These are phyloP conservation scores for Gryganskiella cystojenkinii DNA, from an alignment of 192 early-diverging fungal genomes.

Conservation along the genomic window DNA sequence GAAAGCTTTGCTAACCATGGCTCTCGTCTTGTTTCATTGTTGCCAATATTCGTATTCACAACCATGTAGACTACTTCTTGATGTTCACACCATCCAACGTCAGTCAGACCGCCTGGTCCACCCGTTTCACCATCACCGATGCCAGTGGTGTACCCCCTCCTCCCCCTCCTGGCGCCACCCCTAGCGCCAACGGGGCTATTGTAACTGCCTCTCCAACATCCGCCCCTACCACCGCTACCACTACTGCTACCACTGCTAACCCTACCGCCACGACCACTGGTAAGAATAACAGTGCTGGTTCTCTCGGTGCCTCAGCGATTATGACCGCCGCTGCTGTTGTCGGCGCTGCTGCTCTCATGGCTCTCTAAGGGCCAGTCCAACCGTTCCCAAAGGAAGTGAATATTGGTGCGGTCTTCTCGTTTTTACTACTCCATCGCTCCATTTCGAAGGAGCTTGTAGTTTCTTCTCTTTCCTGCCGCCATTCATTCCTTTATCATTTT, in stretches of 20 bases:
- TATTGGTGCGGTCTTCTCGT: too few species aligned
- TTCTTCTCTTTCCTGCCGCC: too few species aligned
- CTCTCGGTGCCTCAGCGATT: slow-evolving; percentile 21
- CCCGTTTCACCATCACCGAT: slow-evolving; percentile 52
- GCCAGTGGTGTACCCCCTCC: neutral
- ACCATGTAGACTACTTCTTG: slow-evolving; percentile 43
- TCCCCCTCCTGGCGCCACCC: neutral
- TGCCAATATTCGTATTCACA: too few species aligned
- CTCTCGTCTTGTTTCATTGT: neutral
- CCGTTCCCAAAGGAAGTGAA: too few species aligned
- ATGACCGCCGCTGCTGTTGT: slow-evolving; percentile 24
- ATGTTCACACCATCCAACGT: neutral
- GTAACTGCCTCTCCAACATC: slow-evolving; percentile 2
- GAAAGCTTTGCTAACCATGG: neutral
- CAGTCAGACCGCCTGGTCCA: slow-evolving; percentile 21
- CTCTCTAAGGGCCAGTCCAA: slow-evolving; percentile 1
- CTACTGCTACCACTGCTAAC: slow-evolving; percentile 1
- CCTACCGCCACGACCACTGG: neutral
- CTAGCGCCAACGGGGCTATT: neutral
- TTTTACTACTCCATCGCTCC: too few species aligned
- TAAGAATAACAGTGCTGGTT: slow-evolving; percentile 9
- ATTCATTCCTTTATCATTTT: too few species aligned
- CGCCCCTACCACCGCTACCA: slow-evolving; percentile 2
- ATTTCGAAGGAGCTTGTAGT: too few species aligned
- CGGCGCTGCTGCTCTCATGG: slow-evolving; percentile 28